Conservation (phyloP, 306 rosid species). For the Trifolium fragiferum region DNA sequence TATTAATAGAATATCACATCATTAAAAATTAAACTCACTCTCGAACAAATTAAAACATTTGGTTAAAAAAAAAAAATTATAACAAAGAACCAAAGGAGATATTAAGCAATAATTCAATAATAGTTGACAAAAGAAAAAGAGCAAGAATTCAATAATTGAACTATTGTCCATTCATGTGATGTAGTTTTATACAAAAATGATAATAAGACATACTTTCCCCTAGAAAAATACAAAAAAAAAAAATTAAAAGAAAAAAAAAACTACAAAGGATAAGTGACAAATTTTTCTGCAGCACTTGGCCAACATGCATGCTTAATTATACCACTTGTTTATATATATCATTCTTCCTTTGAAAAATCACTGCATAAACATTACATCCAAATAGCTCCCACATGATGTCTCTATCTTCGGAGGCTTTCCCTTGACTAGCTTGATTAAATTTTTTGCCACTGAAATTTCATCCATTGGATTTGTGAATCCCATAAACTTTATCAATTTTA, state of each 20-base stretch:
- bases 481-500: slow-evolving; percentile 54
- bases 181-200: background rate
- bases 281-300: slow-evolving; percentile 22
- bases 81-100: background rate
- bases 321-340: background rate
- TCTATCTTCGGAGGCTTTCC: slow-evolving; percentile 46
- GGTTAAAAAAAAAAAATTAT: too few relatives aligned
- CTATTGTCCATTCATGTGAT: background rate
- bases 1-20: too few relatives aligned
- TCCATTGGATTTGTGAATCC: slow-evolving; percentile 52
- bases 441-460: slow-evolving; percentile 45
- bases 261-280: slow-evolving; percentile 4
- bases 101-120: background rate
- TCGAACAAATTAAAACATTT: too few relatives aligned
- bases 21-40: too few relatives aligned
- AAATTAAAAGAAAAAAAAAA: background rate
- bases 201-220: background rate
- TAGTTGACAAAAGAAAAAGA: too few relatives aligned
- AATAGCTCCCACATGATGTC: slow-evolving; percentile 50
- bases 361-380: slow-evolving; percentile 24
- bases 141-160: background rate
- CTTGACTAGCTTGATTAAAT: slow-evolving; percentile 39
- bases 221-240: background rate
- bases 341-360: slow-evolving; percentile 22
- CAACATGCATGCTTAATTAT: slow-evolving; percentile 39